Percentiles rank a stretch among this genome's conserved stretches.
phyloP scores from a whole-genome alignment of 2,329 filamentous ascomycete species.

The Neocatenulostroma microsporum region DNA sequence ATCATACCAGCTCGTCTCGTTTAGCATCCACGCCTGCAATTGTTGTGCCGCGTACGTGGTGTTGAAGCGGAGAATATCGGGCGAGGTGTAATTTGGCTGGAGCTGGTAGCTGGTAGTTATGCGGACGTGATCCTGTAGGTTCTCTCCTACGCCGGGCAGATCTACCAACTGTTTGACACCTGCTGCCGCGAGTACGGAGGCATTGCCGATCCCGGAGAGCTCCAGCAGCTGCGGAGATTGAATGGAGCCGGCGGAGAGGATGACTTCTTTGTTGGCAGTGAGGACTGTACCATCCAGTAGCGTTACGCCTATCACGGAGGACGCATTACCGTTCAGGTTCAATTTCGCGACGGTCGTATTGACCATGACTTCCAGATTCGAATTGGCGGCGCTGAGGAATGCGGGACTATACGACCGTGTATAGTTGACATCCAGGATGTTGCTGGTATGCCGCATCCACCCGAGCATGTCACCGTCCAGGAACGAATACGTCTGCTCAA shows the following conservation, averaged over 20 bases:
- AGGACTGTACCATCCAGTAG: constrained; percentile 26
- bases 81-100: constrained; percentile 25
- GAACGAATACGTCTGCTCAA: constrained; percentile 37
- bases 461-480: constrained; percentile 46
- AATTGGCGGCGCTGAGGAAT: constrained; percentile 36
- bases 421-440: constrained; percentile 42
- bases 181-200: constrained; percentile 39
- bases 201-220: constrained; percentile 51
- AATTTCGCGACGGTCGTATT: constrained; percentile 34
- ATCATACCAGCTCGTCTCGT: constrained; percentile 32
- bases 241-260: constrained; percentile 51
- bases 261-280: constrained; percentile 45
- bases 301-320: constrained; percentile 27
- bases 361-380: constrained; percentile 37
- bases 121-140: constrained; percentile 35
- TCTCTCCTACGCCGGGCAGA: constrained; percentile 45
- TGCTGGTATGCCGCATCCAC: constrained; percentile 44
- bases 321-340: constrained; percentile 24
- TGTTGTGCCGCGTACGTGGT: constrained; percentile 32
- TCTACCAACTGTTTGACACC: constrained; percentile 40
- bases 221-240: constrained; percentile 53
- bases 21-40: constrained; percentile 30
- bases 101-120: constrained; percentile 24
- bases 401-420: constrained; percentile 42
- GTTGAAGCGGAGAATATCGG: constrained; percentile 28